Evolutionary conservation across 371 early-diverging fungal genomes (phyloP).

Genomic region (Lichtheimia ramosa): DNA sequence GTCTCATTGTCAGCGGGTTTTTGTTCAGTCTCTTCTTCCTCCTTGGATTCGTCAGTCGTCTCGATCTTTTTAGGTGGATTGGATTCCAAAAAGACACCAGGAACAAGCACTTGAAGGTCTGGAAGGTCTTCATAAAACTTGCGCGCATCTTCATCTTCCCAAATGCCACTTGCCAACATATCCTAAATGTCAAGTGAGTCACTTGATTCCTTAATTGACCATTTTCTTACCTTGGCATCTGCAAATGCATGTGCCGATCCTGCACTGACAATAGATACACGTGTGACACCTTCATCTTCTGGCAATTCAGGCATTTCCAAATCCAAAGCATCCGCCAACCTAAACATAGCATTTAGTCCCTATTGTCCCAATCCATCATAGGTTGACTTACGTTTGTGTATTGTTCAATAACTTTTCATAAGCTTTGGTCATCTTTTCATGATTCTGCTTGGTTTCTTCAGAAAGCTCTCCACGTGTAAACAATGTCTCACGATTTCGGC

Average conservation of each 20-base stretch:
- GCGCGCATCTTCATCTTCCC: slow-evolving; percentile 89
- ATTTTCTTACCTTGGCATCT: slow-evolving; percentile 43
- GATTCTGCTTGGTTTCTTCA: slow-evolving; percentile 79
- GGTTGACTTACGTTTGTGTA: slow-evolving; percentile 47
- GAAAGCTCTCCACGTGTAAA: slow-evolving; percentile 83
- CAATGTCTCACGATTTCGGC: slow-evolving; percentile 74
- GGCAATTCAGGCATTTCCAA: slow-evolving; percentile 77
- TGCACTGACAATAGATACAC: slow-evolving; percentile 52
- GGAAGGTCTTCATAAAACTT: slow-evolving; percentile 82
- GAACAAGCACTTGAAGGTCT: slow-evolving; percentile 76
- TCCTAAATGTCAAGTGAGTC: slow-evolving; percentile 31
- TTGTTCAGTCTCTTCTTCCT: slow-evolving; percentile 17
- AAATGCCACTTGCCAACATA: slow-evolving; percentile 57
- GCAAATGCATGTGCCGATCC: slow-evolving; percentile 29
- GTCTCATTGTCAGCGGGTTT: slow-evolving; percentile 6
- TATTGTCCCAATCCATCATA: background rate
- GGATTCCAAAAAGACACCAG: slow-evolving; percentile 70
- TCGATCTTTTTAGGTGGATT: slow-evolving; percentile 24
- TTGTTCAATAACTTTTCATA: slow-evolving; percentile 72
- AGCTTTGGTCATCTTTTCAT: slow-evolving; percentile 67
- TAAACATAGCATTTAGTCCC: slow-evolving; percentile 8
- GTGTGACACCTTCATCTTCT: slow-evolving; percentile 56
- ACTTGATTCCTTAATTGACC: slow-evolving; percentile 12
- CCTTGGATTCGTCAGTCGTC: slow-evolving; percentile 10
- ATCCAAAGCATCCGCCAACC: slow-evolving; percentile 65